phyloP scores from a whole-genome alignment of 495 filamentous ascomycete species.

The Xylaria cubensis region DNA sequence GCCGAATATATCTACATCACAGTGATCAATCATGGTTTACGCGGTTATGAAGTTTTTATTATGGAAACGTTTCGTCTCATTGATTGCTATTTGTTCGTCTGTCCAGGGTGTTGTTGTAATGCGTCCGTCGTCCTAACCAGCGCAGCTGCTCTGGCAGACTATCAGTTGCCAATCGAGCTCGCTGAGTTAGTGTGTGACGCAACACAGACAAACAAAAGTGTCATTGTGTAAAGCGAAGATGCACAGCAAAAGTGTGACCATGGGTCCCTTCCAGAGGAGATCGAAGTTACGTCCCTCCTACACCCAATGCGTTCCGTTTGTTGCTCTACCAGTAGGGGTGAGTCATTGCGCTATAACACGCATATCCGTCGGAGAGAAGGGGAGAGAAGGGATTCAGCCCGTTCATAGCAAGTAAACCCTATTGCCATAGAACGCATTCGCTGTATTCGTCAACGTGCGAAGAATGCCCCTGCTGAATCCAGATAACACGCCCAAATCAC shows the following conservation, averaged over 20 bases:
- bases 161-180: neutral
- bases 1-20: neutral
- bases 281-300: neutral
- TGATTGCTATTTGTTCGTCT: slow-evolving; percentile 14
- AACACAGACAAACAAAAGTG: slow-evolving; percentile 11
- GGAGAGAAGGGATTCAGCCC: neutral
- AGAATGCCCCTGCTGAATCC: slow-evolving; percentile 7
- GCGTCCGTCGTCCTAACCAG: slow-evolving; percentile 7
- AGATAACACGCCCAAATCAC: neutral
- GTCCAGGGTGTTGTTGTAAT: slow-evolving; percentile 9
- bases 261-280: slow-evolving; percentile 6
- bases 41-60: slow-evolving; percentile 2
- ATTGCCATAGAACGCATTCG: neutral
- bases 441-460: neutral
- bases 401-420: slow-evolving; percentile 8
- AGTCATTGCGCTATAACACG: slow-evolving; percentile 12
- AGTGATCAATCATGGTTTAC: neutral
- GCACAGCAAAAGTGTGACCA: slow-evolving; percentile 11
- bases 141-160: neutral
- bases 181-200: slow-evolving; percentile 10
- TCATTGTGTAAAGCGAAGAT: slow-evolving; percentile 20
- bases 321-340: neutral
- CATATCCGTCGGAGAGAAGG: neutral
- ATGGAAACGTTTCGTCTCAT: slow-evolving; percentile 22
- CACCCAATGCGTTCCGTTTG: neutral